Evolutionary conservation across 73 alveolate genomes (phyloP), one percentile per base, ranked within the genome.

Genomic region (Blepharisma stoltei): DNA sequence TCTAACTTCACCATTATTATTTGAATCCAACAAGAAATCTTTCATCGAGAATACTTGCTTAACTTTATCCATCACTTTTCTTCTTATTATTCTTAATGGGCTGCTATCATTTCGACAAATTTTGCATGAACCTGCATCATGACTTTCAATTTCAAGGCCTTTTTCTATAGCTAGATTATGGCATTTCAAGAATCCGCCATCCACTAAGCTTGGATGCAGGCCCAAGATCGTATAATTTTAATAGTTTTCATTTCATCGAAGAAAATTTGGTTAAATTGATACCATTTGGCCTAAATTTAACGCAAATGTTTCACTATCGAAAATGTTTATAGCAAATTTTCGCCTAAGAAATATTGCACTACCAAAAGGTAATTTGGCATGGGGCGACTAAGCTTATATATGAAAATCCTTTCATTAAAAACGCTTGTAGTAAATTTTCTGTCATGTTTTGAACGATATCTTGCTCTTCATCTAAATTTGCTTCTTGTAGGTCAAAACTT

Each of bases 391-490:
- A 14, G 23, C 73, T 60, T 14, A 60, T 60, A 60, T 18, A 60
- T 8, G 73, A 47, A 60, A 60, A 60, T 2, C 73, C 73, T 60
- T 60, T 60, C 73, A 60, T 60, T 60, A 60, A 60, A 25, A 60
- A 60, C 4, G 45, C 46, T 25, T 60, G 73, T 1, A 60, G 45
- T 8, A 60, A 38, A 38, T 60, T 60, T 60, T 60, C 73, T 8
- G 23, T n/a, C 73, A 60, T 60, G 73, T 60, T 60, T 60, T 60
- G 73, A 2, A 9, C 46, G 73, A 60, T 60, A 25, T 60, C 46
- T 60, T 60, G 14, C 46, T 60, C 11, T 14, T 25, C 38, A 8
- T 25, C 11, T 8, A n/a, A 2, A 25, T 20, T 60, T 60, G 73
- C 18, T 38, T 60, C 46, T 32, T 32, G 41, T 32, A 60, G 73